Evolutionary conservation across 768 basidiomycete genomes (phyloP).

Genomic region (Boletus edulis): DNA sequence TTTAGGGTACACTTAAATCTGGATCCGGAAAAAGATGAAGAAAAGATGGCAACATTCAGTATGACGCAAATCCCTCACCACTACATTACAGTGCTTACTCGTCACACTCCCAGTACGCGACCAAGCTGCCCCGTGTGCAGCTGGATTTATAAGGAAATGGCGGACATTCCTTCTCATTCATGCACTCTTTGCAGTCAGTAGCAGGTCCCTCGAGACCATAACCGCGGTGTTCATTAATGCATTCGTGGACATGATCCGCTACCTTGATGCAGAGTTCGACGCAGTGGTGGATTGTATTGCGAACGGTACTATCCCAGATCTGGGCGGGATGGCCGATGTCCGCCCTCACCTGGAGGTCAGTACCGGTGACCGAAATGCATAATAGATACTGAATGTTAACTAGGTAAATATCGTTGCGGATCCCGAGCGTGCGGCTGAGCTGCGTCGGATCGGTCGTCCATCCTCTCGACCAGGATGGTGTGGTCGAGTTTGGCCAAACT

Average conservation of each 20-base stretch:
- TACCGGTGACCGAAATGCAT: not conserved
- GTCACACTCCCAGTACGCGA: not conserved
- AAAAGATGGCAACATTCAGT: too few relatives aligned
- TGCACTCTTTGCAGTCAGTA: conserved; percentile 4
- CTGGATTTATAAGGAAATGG: conserved; percentile 5
- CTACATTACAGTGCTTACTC: not conserved
- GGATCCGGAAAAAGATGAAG: too few relatives aligned
- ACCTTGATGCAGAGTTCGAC: conserved; percentile 9
- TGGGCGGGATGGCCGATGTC: not conserved
- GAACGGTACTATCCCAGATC: conserved; percentile 7
- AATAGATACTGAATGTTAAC: not conserved
- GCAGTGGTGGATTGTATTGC: conserved; percentile 4
- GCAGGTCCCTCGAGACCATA: conserved; percentile 4
- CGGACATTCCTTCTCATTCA: conserved; percentile 9
- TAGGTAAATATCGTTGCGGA: conserved; percentile 2
- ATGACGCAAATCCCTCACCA: too few relatives aligned
- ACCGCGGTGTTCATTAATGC: conserved; percentile 3
- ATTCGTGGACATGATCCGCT: conserved; percentile 11
- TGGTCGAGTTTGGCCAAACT: too few relatives aligned
- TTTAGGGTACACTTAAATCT: not conserved
- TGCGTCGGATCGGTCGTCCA: too few relatives aligned
- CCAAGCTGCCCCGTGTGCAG: conserved; percentile 2
- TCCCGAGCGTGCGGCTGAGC: not conserved
- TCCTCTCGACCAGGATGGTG: too few relatives aligned
- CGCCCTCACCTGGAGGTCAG: not conserved